Percentiles rank a stretch among this genome's conserved stretches.
These are phyloP conservation scores for Thinopyrum elongatum DNA, from an alignment of 176 grass and related monocot genomes.

Conservation along the genomic window DNA sequence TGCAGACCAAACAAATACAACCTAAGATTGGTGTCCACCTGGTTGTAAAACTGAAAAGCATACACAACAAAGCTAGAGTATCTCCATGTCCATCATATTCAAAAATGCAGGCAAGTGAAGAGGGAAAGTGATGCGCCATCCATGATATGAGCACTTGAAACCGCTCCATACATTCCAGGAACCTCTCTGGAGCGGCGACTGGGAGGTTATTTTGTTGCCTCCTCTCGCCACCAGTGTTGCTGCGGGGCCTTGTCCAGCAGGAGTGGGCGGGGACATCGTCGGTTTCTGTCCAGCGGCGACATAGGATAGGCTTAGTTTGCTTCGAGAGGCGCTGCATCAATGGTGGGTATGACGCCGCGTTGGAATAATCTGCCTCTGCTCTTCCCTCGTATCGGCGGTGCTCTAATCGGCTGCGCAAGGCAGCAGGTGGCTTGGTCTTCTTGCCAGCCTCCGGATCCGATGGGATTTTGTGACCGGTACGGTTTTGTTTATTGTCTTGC, in stretches of 20 bases:
- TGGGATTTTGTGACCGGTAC: not conserved
- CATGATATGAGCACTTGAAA: not conserved
- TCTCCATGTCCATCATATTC: not conserved
- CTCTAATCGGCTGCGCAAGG: not conserved
- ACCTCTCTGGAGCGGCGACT: not conserved
- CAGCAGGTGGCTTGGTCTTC: not conserved
- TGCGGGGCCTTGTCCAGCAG: not conserved
- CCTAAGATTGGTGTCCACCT: not conserved
- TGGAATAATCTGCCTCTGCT: not conserved
- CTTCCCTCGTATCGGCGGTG: not conserved
- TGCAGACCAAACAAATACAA: too few relatives aligned
- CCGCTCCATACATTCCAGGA: not conserved
- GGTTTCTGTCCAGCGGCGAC: not conserved
- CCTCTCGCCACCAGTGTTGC: not conserved
- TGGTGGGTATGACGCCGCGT: not conserved
- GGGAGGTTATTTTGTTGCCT: not conserved
- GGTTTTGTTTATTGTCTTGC: not conserved
- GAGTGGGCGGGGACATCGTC: not conserved
- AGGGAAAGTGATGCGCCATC: not conserved
- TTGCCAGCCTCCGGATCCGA: not conserved
- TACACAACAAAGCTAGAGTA: not conserved
- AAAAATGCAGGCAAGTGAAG: not conserved
- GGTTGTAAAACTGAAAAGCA: not conserved
- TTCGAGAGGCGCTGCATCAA: not conserved
- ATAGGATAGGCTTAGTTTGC: not conserved